These are phyloP conservation scores for Oenanthe javanica DNA, from an alignment of 140 eudicot genomes.

Conservation along the genomic window DNA sequence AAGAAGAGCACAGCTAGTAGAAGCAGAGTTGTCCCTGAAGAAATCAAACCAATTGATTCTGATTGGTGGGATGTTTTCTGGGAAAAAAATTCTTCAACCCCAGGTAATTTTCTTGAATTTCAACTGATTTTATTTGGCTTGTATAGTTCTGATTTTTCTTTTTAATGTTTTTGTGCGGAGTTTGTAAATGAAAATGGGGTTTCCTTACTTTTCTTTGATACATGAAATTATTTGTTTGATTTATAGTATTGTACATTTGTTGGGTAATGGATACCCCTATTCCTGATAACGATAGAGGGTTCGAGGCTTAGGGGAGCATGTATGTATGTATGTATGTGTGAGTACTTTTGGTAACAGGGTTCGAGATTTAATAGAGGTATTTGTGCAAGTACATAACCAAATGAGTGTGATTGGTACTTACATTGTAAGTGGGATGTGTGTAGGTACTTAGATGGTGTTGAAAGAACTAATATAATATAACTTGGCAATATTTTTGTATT, in stretches of 20 bases:
- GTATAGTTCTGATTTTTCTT: not conserved
- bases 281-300: not conserved
- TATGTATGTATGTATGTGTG: not conserved
- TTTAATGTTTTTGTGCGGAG: not conserved
- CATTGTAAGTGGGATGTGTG: too few relatives aligned
- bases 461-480: too few relatives aligned
- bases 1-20: constrained; percentile 30
- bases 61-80: constrained; percentile 94
- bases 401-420: too few relatives aligned
- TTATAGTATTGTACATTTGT: not conserved
- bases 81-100: constrained; percentile 51
- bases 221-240: not conserved
- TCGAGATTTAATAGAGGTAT: not conserved
- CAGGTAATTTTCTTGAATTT: constrained; percentile 25
- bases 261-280: not conserved
- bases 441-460: too few relatives aligned
- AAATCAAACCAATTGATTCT: constrained; percentile 56
- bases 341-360: not conserved
- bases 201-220: not conserved
- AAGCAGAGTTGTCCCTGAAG: constrained; percentile 30
- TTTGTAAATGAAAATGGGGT: not conserved
- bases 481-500: too few relatives aligned
- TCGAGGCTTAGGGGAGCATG: not conserved
- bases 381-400: not conserved
- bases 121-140: not conserved